phyloP scores from a whole-genome alignment of 768 basidiomycete genomes.

The Auricularia auricula-judae region DNA sequence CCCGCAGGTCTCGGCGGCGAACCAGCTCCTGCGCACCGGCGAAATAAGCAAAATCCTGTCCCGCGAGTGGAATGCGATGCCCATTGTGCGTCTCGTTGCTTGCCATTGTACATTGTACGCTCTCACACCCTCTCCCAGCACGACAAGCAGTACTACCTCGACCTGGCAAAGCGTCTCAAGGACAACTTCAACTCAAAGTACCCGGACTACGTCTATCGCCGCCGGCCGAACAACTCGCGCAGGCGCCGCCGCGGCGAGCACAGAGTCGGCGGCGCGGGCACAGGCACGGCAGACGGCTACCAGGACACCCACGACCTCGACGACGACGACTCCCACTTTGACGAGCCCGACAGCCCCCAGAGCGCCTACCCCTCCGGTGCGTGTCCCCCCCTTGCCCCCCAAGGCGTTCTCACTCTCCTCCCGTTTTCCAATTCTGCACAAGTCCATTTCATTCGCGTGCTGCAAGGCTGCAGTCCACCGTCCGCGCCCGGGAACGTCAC shows the following conservation, averaged over 20 bases:
- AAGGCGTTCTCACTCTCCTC: too few relatives aligned
- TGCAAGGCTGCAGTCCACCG: too few relatives aligned
- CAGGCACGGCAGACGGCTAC: not conserved
- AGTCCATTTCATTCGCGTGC: not conserved
- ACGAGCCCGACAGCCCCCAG: not conserved
- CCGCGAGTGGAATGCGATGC: slow-evolving; percentile 80
- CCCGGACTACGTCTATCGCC: slow-evolving; percentile 83
- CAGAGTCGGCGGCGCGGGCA: slow-evolving; percentile 16
- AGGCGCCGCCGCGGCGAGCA: slow-evolving; percentile 29
- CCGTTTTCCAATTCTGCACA: not conserved
- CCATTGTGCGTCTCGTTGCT: slow-evolving; percentile 38
- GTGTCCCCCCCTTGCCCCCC: too few relatives aligned
- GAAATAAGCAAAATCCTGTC: slow-evolving; percentile 83
- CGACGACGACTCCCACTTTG: slow-evolving; percentile 3
- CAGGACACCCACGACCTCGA: slow-evolving; percentile 3
- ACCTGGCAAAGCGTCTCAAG: slow-evolving; percentile 77
- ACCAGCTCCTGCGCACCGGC: slow-evolving; percentile 82
- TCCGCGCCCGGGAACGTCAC: too few relatives aligned
- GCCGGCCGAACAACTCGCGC: slow-evolving; percentile 79
- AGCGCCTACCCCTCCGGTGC: not conserved
- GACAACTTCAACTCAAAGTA: slow-evolving; percentile 78
- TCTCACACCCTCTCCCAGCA: slow-evolving; percentile 28
- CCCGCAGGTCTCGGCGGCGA: slow-evolving; percentile 77
- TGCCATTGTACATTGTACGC: slow-evolving; percentile 1
- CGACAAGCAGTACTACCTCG: slow-evolving; percentile 80